These are phyloP conservation scores for Fusarium torulosum DNA, from an alignment of 2,329 filamentous ascomycete genomes.

Conservation along the genomic window DNA sequence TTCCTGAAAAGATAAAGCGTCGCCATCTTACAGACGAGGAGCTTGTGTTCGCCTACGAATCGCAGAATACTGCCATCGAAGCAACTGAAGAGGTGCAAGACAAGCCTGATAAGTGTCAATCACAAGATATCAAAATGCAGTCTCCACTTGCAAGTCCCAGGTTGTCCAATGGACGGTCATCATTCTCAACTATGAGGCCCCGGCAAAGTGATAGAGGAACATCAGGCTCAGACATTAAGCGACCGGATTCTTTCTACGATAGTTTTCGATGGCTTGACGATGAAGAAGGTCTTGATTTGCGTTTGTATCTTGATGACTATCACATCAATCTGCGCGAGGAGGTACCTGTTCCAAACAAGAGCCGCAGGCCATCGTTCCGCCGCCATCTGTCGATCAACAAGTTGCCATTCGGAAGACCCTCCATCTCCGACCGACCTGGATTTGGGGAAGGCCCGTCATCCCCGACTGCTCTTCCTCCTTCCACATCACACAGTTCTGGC, in stretches of 20 bases:
- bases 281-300: constrained; percentile 76
- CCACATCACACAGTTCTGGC: constrained; percentile 39
- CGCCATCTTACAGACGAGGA: constrained; percentile 80
- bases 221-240: constrained; percentile 38
- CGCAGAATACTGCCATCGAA: constrained; percentile 47
- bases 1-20: constrained; percentile 79
- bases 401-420: constrained; percentile 70
- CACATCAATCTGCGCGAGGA: constrained; percentile 71
- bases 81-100: constrained; percentile 51
- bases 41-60: constrained; percentile 66
- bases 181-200: constrained; percentile 46
- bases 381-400: constrained; percentile 79
- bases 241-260: constrained; percentile 71
- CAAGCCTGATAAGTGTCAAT: constrained; percentile 45
- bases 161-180: constrained; percentile 38
- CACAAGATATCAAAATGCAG: constrained; percentile 41
- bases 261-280: constrained; percentile 81
- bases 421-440: constrained; percentile 63
- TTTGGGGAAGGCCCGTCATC: constrained; percentile 57
- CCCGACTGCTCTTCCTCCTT: constrained; percentile 44
- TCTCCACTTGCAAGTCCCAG: constrained; percentile 43
- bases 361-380: constrained; percentile 72
- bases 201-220: constrained; percentile 36
- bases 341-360: constrained; percentile 58
- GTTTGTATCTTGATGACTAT: constrained; percentile 77